Percentiles rank a stretch among this genome's conserved stretches.
These are phyloP conservation scores for Alternaria gaisen DNA, from an alignment of 2,329 filamentous ascomycete species.

Conservation along the genomic window DNA sequence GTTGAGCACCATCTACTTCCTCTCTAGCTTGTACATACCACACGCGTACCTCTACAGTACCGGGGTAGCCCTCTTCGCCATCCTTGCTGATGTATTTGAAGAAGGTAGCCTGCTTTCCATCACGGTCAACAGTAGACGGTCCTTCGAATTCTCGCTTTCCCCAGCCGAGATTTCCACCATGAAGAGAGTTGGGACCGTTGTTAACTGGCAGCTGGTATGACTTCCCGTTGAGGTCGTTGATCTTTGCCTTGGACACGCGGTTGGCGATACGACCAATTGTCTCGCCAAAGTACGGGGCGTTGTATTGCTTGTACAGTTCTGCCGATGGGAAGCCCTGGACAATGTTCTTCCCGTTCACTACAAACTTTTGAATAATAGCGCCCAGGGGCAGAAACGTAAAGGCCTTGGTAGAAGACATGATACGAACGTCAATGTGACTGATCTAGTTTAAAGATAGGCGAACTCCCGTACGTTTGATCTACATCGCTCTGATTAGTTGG, in stretches of 20 bases:
- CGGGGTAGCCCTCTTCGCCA: slow-evolving; percentile 90
- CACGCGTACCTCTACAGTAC: slow-evolving; percentile 78
- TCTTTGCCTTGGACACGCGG: slow-evolving; percentile 75
- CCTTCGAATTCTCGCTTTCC: slow-evolving; percentile 81
- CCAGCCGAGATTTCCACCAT: slow-evolving; percentile 72
- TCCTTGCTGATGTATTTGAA: slow-evolving; percentile 72
- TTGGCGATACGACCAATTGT: slow-evolving; percentile 89
- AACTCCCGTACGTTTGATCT: slow-evolving; percentile 6
- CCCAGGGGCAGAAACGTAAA: slow-evolving; percentile 75
- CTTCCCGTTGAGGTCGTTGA: slow-evolving; percentile 76
- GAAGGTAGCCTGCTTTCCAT: slow-evolving; percentile 55
- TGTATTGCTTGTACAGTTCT: slow-evolving; percentile 77
- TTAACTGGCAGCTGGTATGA: slow-evolving; percentile 77
- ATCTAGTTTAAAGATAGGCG: slow-evolving; percentile 4
- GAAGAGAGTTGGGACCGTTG: slow-evolving; percentile 74
- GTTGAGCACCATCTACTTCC: slow-evolving; percentile 67
- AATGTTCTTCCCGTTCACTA: slow-evolving; percentile 81
- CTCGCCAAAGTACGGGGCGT: slow-evolving; percentile 85
- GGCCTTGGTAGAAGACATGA: slow-evolving; percentile 45
- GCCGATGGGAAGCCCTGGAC: slow-evolving; percentile 84
- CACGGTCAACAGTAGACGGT: slow-evolving; percentile 66
- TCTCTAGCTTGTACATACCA: slow-evolving; percentile 81
- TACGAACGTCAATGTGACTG: slow-evolving; percentile 9
- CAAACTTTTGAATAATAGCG: slow-evolving; percentile 83
- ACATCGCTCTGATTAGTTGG: slow-evolving; percentile 14